Conservation (phyloP, 257 asterid genomes). For the Solanum dulcamara region DNA sequence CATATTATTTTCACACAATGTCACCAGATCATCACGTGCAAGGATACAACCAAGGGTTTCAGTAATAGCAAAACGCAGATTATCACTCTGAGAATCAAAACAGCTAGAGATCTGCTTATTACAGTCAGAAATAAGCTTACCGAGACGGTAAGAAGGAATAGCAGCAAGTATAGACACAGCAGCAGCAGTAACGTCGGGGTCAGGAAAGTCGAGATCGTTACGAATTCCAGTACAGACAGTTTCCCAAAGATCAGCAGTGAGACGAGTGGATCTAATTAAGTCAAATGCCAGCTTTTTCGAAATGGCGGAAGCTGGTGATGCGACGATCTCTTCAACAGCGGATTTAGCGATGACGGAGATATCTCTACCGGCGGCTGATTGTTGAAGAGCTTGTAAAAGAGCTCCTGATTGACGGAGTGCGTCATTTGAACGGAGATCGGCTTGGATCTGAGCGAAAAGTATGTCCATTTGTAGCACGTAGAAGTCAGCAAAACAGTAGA, state of each 20-base stretch:
- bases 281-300: conserved; percentile 86
- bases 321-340: conserved; percentile 89
- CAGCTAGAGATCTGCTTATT: conserved; percentile 67
- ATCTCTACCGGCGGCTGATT: conserved; percentile 88
- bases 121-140: conserved; percentile 68
- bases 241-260: conserved; percentile 82
- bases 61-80: conserved; percentile 67
- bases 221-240: conserved; percentile 66
- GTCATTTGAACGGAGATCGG: conserved; percentile 83
- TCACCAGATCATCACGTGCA: conserved; percentile 83
- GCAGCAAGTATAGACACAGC: conserved; percentile 84
- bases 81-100: conserved; percentile 63
- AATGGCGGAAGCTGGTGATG: conserved; percentile 87
- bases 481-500: background rate
- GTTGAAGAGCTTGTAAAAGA: conserved; percentile 83
- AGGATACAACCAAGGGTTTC: conserved; percentile 83
- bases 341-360: conserved; percentile 80
- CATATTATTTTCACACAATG: conserved; percentile 65
- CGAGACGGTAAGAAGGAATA: conserved; percentile 71
- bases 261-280: conserved; percentile 76
- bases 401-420: conserved; percentile 93
- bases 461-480: conserved; percentile 44
- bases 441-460: conserved; percentile 85
- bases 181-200: conserved; percentile 86
- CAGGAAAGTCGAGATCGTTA: conserved; percentile 78